Evolutionary conservation across 108 stramenopile species (phyloP), one percentile per base, ranked within the genome.

Genomic region (Poteriospumella lacustris): DNA sequence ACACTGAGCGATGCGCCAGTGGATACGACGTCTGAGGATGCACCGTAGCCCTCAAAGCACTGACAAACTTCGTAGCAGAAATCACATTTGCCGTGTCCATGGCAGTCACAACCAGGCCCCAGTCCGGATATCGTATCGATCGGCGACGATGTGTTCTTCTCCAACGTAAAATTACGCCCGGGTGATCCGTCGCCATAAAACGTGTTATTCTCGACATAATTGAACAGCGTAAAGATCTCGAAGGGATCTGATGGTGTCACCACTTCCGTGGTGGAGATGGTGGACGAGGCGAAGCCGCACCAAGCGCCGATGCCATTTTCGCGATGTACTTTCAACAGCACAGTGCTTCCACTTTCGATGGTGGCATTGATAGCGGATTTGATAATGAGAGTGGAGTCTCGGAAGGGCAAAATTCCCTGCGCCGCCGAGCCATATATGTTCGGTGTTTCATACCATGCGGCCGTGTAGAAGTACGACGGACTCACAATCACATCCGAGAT

Each of bases 31-130:
- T 83, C 82, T 12, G 76, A 43, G 28, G 36, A 26, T 12, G 75
- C 38, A 9, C 82, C 82, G 41, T 58, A 83, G 1, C 82, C 82
- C 5, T 81, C 82, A 28, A 24, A 1, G 60, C 82, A 83, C 0
- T 36, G 12, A 29, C 82, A 83, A 43, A 39, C 76, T 1, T 83
- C 58, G 33, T 44, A 68, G 42, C 82, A 82, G 64, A 64, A 81
- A 39, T 82, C 82, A 28, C 82, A 82, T 36, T 69, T 36, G 0
- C 82, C 82, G 76, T 79, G 26, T 76, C 41, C 41, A 42, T 5
- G 36, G 24, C 70, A 73, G 42, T 5, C 41, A 19, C 70, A 64
- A 31, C 60, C 60, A 31, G 28, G 28, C 9, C 60, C 60, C 9
- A 64, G 15, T 31, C 24, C 31, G 3, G 60, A 33, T 9, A 12